Evolutionary conservation across 768 basidiomycete species (phyloP).

Genomic region (Kwoniella mangroviensis): DNA sequence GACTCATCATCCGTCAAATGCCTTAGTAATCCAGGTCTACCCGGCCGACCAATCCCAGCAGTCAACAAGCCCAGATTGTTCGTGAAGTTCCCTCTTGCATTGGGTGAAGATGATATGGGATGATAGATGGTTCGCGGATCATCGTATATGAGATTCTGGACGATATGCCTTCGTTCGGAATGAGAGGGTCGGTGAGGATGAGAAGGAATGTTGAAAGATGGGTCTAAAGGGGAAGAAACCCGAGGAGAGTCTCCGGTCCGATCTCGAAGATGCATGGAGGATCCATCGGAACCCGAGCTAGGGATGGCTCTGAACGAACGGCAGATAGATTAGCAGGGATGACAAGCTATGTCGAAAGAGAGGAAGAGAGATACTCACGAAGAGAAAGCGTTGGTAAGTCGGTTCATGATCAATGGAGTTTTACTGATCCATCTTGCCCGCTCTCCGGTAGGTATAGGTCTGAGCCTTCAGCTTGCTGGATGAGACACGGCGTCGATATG

Average conservation of each 20-base stretch:
- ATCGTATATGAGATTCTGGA: slow-evolving; percentile 39
- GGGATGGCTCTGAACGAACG: slow-evolving; percentile 19
- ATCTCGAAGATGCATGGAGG: slow-evolving; percentile 18
- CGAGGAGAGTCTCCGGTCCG: slow-evolving; percentile 17
- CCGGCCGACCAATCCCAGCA: slow-evolving; percentile 17
- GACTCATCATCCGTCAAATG: slow-evolving; percentile 35
- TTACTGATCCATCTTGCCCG: not conserved
- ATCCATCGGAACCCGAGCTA: slow-evolving; percentile 28
- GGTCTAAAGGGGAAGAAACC: slow-evolving; percentile 20
- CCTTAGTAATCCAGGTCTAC: slow-evolving; percentile 38
- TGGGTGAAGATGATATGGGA: slow-evolving; percentile 10
- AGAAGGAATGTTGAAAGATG: slow-evolving; percentile 16
- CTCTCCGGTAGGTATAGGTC: not conserved
- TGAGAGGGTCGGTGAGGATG: slow-evolving; percentile 20
- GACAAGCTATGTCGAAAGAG: not conserved
- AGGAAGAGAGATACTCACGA: slow-evolving; percentile 20
- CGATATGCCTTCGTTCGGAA: slow-evolving; percentile 9
- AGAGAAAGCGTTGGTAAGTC: slow-evolving; percentile 38
- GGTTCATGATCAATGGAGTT: slow-evolving; percentile 28
- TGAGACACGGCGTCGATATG: not conserved
- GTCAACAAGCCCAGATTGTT: not conserved
- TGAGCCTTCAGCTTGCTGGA: not conserved
- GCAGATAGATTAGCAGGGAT: not conserved
- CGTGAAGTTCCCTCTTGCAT: not conserved
- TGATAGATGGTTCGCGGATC: slow-evolving; percentile 36